phyloP scores from a whole-genome alignment of 805 yeast genomes.

The Grigorovia transvaalensis region DNA sequence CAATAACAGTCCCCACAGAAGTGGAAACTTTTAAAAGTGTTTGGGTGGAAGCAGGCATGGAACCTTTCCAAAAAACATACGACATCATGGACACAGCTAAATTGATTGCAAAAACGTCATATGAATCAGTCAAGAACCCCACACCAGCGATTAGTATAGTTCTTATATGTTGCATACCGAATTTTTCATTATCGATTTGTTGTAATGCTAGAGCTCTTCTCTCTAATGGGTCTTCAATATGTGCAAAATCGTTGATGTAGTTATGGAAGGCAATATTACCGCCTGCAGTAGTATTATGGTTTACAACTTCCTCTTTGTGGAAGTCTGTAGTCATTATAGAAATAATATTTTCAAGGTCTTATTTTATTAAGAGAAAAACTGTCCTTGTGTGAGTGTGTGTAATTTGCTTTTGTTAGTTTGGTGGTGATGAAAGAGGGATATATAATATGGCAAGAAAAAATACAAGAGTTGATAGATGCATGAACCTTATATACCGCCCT shows the following conservation, averaged over 20 bases:
- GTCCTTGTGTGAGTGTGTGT: neutral
- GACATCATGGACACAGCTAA: slow-evolving; percentile 71
- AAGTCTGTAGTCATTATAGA: no score
- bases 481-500: neutral
- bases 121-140: slow-evolving; percentile 87
- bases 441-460: neutral
- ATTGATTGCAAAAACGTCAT: slow-evolving; percentile 85
- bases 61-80: slow-evolving; percentile 60
- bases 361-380: neutral
- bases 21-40: slow-evolving; percentile 81
- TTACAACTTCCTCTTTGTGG: slow-evolving; percentile 9
- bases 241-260: slow-evolving; percentile 67
- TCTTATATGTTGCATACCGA: slow-evolving; percentile 76
- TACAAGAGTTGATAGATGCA: neutral
- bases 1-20: slow-evolving; percentile 88
- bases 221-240: slow-evolving; percentile 74
- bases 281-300: slow-evolving; percentile 40
- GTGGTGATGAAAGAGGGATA: neutral
- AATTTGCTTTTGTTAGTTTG: neutral
- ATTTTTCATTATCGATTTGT: slow-evolving; percentile 68
- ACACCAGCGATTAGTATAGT: slow-evolving; percentile 85
- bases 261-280: slow-evolving; percentile 86
- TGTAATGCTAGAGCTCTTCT: slow-evolving; percentile 77
- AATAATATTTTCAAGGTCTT: neutral
- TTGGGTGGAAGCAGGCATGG: slow-evolving; percentile 57